Percentiles rank a stretch among this genome's conserved stretches.
phyloP scores from a whole-genome alignment of 2,329 filamentous ascomycete genomes.

The Colletotrichum siamense region DNA sequence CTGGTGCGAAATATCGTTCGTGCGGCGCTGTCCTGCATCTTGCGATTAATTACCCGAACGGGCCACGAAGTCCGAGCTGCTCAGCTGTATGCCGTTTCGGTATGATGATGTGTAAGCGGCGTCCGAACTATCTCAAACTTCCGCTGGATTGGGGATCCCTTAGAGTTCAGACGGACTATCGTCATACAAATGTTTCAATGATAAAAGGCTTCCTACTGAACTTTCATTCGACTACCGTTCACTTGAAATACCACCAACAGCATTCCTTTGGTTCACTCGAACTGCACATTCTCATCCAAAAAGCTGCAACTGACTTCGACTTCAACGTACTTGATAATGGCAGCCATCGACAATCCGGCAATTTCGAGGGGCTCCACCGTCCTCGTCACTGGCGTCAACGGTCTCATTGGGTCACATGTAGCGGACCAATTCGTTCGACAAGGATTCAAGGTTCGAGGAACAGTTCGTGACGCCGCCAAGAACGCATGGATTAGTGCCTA shows the following conservation, averaged over 20 bases:
- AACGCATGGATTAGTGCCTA: slow-evolving; percentile 32
- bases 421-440: slow-evolving; percentile 40
- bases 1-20: background rate
- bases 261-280: background rate
- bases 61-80: background rate
- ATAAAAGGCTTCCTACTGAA: background rate
- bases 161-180: background rate
- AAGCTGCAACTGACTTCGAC: background rate
- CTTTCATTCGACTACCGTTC: background rate
- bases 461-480: slow-evolving; percentile 39
- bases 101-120: background rate
- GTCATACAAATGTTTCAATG: background rate
- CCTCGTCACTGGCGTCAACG: slow-evolving; percentile 48
- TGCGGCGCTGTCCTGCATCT: background rate
- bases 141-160: background rate
- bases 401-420: slow-evolving; percentile 45
- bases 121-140: background rate
- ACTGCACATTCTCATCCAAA: background rate
- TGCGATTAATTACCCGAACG: background rate
- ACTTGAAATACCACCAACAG: fast-evolving
- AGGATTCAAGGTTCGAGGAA: slow-evolving; percentile 51
- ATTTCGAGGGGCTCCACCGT: slow-evolving; percentile 35
- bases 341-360: slow-evolving; percentile 2
- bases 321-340: background rate
- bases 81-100: background rate